phyloP scores from a whole-genome alignment of 768 basidiomycete species.

The Brasilioporus rufonigricans region DNA sequence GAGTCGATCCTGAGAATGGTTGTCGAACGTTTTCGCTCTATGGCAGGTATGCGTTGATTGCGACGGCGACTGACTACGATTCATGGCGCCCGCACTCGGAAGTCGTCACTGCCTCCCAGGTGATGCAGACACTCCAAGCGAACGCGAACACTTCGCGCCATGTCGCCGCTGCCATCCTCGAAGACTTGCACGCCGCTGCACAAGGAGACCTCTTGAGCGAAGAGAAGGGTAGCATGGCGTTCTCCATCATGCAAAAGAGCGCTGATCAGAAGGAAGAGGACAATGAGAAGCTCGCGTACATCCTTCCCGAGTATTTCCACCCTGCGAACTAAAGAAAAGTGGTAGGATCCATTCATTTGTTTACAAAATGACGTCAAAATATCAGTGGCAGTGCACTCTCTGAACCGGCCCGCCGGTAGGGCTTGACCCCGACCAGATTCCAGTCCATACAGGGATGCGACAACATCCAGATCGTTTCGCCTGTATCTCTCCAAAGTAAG shows the following conservation, averaged over 20 bases:
- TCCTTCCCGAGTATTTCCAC: conserved; percentile 76
- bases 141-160: conserved; percentile 87
- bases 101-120: conserved; percentile 87
- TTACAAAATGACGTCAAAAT: not conserved
- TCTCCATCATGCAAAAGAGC: conserved; percentile 75
- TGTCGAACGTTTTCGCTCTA: not conserved
- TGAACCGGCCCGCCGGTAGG: too few relatives aligned
- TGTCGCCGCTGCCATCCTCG: conserved; percentile 67
- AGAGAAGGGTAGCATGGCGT: conserved; percentile 81
- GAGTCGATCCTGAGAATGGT: too few relatives aligned
- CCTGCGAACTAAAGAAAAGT: conserved; percentile 1
- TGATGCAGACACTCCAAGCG: conserved; percentile 80
- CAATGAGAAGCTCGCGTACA: conserved; percentile 63
- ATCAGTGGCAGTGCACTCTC: too few relatives aligned
- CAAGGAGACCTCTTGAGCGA: conserved; percentile 58
- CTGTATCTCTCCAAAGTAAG: too few relatives aligned
- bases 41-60: conserved; percentile 85
- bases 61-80: conserved; percentile 92
- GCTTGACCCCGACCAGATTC: too few relatives aligned
- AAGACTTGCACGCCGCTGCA: conserved; percentile 63
- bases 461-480: too few relatives aligned
- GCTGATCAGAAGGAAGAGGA: conserved; percentile 56
- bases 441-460: too few relatives aligned
- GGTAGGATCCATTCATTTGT: not conserved
- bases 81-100: conserved; percentile 83